Conservation (phyloP, 352 stramenopile species). For the Phytophthora palmivora region DNA sequence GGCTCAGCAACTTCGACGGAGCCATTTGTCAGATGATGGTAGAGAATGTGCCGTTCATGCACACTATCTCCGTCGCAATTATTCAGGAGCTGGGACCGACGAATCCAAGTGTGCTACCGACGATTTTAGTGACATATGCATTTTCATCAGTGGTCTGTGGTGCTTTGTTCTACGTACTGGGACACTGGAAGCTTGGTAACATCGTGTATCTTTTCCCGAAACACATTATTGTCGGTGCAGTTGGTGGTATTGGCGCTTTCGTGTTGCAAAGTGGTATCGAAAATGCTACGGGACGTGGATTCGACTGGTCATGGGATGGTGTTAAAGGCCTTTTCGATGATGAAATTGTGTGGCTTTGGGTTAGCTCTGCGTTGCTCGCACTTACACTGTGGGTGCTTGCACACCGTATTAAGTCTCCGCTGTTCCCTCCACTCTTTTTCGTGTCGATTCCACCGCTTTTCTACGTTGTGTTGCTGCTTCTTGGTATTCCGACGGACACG, state of each 20-base stretch:
- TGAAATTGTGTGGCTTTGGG: conserved; percentile 74
- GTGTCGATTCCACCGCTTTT: conserved; percentile 83
- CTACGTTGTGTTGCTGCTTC: conserved; percentile 63
- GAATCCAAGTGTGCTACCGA: conserved; percentile 83
- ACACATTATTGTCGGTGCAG: conserved; percentile 95
- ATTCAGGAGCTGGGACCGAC: conserved; percentile 85
- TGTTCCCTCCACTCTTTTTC: conserved; percentile 85
- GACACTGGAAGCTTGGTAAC: conserved; percentile 90
- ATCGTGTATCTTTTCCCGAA: conserved; percentile 95
- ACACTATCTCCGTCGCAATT: conserved; percentile 87
- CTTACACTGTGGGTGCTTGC: conserved; percentile 60
- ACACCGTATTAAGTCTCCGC: conserved; percentile 58
- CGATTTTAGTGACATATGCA: conserved; percentile 93
- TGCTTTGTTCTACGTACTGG: conserved; percentile 89
- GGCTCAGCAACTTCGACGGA: conserved; percentile 77
- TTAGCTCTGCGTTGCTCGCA: conserved; percentile 63
- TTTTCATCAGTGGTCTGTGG: conserved; percentile 91
- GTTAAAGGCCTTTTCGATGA: conserved; percentile 58
- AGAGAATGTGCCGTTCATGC: conserved; percentile 96
- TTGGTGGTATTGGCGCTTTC: conserved; percentile 93
- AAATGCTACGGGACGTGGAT: conserved; percentile 78
- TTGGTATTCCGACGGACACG: conserved; percentile 61
- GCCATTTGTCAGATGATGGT: conserved; percentile 94
- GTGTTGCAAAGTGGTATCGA: conserved; percentile 87
- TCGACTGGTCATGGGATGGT: conserved; percentile 62